Base-by-base conservation (phyloP, 192 early-diverging fungal species). In the Coemansia asiatica region DNA sequence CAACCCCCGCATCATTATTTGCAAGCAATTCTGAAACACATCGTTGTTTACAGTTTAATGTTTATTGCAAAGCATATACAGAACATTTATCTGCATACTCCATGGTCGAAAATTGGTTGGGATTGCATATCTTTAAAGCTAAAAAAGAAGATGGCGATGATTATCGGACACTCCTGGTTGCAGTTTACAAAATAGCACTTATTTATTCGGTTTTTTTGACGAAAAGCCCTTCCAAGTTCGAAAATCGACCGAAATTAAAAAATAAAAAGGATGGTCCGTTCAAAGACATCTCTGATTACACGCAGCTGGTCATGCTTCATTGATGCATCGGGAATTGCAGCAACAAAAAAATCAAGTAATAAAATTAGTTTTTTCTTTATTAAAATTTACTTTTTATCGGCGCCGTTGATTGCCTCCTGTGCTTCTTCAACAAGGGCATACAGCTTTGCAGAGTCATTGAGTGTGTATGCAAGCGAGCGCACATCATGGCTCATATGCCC, bases 401-500 rank as follows among this genome's bases (percentile, higher is more conserved):
- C 36, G 7, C 57, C 46, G 67, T 51, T 27, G 36, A 82, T 67
- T 15, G 74, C 47, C 35, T 12, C 38, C 61, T 80, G 74, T 9
- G 82, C 82, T 61, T 84, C 77, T 16, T 72, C 56, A n/a, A 77
- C 77, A 40, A 72, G 53, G 12, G 67, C 55, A 22, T 65, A 69
- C 28, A 84, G 68, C 26, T 69, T 56, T 15, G 65, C 59, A 4
- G 66, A 33, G 50, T 80, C 74, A 48, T 84, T 84, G 33, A 84
- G 64, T 26, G 61, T 71, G 61, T 84, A 84, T 38, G 82, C 76
- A 68, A 84, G 66, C 9, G 60, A 71, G 35, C 75, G 74, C 16
- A 84, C 72, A 56, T 84, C 82, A 19, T 81, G 72, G 71, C 66
- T 67, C 71, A 76, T 77, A 60, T 84, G 74, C 22, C 76, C 82